Conservation (phyloP, 164 flowering plant species). For the Dillenia turbinata region DNA sequence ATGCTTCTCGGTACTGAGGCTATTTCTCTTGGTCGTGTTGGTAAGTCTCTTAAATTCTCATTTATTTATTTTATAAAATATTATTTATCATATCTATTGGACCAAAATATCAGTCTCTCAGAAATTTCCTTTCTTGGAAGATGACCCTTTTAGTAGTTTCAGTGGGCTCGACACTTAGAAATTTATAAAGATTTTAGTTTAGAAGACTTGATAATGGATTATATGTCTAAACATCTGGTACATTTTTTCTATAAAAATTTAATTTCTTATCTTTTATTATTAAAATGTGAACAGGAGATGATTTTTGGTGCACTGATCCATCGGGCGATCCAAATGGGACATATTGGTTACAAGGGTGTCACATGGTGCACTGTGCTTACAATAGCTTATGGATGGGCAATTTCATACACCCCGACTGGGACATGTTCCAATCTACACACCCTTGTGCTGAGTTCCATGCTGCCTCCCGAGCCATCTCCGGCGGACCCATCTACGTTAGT, state of each 20-base stretch:
- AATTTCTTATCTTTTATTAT: no score
- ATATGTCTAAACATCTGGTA: no score
- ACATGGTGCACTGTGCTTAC: constrained; percentile 91
- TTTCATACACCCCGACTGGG: constrained; percentile 91
- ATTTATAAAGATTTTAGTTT: no score
- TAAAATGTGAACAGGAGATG: constrained; percentile 46
- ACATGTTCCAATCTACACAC: constrained; percentile 89
- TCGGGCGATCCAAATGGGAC: constrained; percentile 77
- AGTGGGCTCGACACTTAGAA: no score
- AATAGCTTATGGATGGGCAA: constrained; percentile 93
- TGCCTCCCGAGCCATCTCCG: constrained; percentile 85
- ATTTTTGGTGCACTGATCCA: constrained; percentile 84
- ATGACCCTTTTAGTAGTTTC: no score
- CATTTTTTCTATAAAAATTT: no score
- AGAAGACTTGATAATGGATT: no score
- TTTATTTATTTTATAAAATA: no score
- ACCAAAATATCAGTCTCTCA: no score
- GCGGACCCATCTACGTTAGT: constrained; percentile 79
- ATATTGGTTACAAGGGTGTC: constrained; percentile 89
- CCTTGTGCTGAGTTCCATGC: constrained; percentile 88
- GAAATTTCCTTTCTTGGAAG: no score
- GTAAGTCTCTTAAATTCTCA: constrained; percentile 24
- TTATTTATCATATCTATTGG: no score
- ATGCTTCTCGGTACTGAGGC: constrained; percentile 83
- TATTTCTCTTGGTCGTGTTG: constrained; percentile 77